Evolutionary conservation across 1,284 basidiomycete genomes (phyloP).

Genomic region (Cryptococcus sp.): DNA sequence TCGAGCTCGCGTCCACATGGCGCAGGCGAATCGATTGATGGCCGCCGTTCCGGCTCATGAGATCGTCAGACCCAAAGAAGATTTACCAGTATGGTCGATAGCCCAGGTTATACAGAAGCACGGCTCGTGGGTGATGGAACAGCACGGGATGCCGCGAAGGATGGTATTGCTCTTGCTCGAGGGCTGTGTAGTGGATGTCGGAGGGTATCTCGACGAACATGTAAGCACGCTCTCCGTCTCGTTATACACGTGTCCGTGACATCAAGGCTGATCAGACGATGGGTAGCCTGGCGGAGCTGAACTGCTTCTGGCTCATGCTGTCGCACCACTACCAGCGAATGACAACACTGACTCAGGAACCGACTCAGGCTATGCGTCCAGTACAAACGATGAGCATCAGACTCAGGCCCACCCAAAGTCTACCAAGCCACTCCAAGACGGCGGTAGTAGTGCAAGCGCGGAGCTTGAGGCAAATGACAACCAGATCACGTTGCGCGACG

Average conservation of each 20-base stretch:
- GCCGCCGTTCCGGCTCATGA: slow-evolving; percentile 25
- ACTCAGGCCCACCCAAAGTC: too few relatives aligned
- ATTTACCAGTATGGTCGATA: slow-evolving; percentile 39
- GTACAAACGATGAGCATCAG: not conserved
- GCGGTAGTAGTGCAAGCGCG: not conserved
- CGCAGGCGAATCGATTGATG: slow-evolving; percentile 43
- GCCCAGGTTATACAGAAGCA: slow-evolving; percentile 46
- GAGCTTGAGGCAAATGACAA: slow-evolving; percentile 14
- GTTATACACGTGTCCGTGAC: too few relatives aligned
- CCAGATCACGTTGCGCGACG: slow-evolving; percentile 53
- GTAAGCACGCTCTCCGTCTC: slow-evolving; percentile 53
- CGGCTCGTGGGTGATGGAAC: slow-evolving; percentile 55
- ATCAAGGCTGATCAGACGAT: not conserved
- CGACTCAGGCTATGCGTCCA: slow-evolving; percentile 32
- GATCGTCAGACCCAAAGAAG: slow-evolving; percentile 20
- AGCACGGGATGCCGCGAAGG: slow-evolving; percentile 49
- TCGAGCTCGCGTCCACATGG: slow-evolving; percentile 61
- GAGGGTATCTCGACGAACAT: slow-evolving; percentile 67
- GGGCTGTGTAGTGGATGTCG: slow-evolving; percentile 66
- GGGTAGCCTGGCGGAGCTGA: slow-evolving; percentile 30
- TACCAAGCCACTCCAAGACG: too few relatives aligned
- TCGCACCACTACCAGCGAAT: slow-evolving; percentile 18
- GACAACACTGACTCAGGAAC: slow-evolving; percentile 2
- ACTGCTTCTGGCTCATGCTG: slow-evolving; percentile 23
- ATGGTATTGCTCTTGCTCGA: slow-evolving; percentile 60